Percentiles rank a stretch among this genome's conserved stretches.
These are phyloP conservation scores for Avena atlantica DNA, from an alignment of 176 grass and related monocot genomes.

Conservation along the genomic window DNA sequence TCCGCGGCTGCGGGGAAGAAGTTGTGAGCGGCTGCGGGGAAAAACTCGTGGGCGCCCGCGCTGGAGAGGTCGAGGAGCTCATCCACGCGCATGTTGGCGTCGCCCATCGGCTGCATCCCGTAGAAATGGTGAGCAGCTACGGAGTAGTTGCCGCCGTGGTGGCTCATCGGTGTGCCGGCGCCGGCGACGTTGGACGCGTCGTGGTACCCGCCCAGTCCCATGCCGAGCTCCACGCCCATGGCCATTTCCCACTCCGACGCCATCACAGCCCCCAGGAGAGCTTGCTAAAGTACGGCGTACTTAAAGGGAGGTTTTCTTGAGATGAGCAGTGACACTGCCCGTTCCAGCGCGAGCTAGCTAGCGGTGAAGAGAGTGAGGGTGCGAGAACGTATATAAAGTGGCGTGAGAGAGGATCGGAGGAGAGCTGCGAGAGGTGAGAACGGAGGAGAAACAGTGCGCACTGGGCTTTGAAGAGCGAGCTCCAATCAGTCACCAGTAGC, in stretches of 20 bases:
- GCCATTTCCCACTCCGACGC: slow-evolving; percentile 81
- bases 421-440: slow-evolving; percentile 10
- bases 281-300: not conserved
- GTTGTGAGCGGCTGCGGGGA: slow-evolving; percentile 59
- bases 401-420: not conserved
- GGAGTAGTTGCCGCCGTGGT: slow-evolving; percentile 37
- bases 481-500: slow-evolving; percentile 42
- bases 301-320: slow-evolving; percentile 29
- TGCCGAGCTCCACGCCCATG: slow-evolving; percentile 69
- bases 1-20: slow-evolving; percentile 55
- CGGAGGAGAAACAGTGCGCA: slow-evolving; percentile 54
- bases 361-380: slow-evolving; percentile 24
- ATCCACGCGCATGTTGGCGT: slow-evolving; percentile 68
- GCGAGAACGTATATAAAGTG: not conserved
- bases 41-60: slow-evolving; percentile 64
- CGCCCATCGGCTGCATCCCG: slow-evolving; percentile 61
- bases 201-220: slow-evolving; percentile 70
- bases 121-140: slow-evolving; percentile 58
- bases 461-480: slow-evolving; percentile 28
- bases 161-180: slow-evolving; percentile 41
- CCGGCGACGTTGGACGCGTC: slow-evolving; percentile 40
- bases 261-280: slow-evolving; percentile 43
- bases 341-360: slow-evolving; percentile 36
- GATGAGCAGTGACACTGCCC: slow-evolving; percentile 39
- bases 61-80: slow-evolving; percentile 82